Conservation (phyloP, 129 eudicot species). For the Chrysanthemum lavandulifolium region DNA sequence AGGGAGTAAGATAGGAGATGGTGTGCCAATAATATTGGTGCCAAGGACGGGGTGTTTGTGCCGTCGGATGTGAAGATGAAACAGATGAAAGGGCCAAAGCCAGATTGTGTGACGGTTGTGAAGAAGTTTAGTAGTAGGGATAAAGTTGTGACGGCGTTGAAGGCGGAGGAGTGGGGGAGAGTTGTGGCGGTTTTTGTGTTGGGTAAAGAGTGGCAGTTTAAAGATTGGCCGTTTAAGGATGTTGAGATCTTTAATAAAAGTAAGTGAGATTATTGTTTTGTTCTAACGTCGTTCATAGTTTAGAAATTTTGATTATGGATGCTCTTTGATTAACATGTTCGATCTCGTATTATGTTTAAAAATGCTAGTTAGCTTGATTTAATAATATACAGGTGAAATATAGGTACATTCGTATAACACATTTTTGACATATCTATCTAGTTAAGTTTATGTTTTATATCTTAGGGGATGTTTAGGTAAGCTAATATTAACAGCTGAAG, state of each 20-base stretch:
- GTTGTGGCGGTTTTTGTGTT: constrained; percentile 93
- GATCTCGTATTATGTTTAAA: background rate
- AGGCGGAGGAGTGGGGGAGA: constrained; percentile 91
- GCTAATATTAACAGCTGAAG: too few species aligned
- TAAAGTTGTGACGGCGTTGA: constrained; percentile 85
- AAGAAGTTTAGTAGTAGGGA: constrained; percentile 97
- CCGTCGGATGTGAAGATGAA: constrained; percentile 93
- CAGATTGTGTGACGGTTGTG: constrained; percentile 94
- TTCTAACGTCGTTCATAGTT: background rate
- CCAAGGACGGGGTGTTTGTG: constrained; percentile 93
- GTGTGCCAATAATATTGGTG: constrained; percentile 93
- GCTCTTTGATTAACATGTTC: background rate
- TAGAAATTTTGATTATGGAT: background rate
- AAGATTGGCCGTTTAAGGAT: constrained; percentile 98
- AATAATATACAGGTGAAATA: background rate
- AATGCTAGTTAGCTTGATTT: background rate
- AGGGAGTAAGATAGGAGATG: constrained; percentile 85
- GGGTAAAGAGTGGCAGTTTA: constrained; percentile 99
- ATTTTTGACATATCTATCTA: background rate
- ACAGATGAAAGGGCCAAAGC: constrained; percentile 86
- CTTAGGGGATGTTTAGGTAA: too few species aligned
- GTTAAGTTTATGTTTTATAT: too few species aligned
- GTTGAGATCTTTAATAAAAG: constrained; percentile 95
- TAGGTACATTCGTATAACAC: background rate
- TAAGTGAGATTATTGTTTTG: constrained; percentile 31